Evolutionary conservation across 176 grass and related monocot genomes (phyloP).

Genomic region (Oryza glaberrima): DNA sequence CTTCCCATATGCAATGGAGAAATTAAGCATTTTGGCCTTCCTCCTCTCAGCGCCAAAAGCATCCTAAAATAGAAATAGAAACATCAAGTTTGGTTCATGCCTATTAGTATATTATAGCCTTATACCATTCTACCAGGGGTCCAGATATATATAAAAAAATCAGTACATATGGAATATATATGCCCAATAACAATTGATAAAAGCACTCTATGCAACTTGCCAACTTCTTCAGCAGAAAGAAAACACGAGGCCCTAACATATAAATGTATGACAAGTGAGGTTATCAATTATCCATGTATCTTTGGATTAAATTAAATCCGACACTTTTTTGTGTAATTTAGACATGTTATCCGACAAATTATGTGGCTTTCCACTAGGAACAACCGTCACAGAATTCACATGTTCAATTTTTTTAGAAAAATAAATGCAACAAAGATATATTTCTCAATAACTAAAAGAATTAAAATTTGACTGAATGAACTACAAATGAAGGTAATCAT

Average conservation of each 20-base stretch:
- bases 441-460: background rate
- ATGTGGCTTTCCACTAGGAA: background rate
- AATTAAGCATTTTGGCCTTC: conserved; percentile 98
- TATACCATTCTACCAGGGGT: background rate
- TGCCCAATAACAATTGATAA: conserved; percentile 3
- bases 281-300: background rate
- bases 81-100: conserved; percentile 10
- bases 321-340: conserved; percentile 8
- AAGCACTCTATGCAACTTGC: background rate
- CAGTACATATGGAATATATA: background rate
- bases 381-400: background rate
- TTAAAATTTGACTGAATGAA: conserved; percentile 21
- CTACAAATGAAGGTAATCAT: background rate
- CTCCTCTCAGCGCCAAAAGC: conserved; percentile 89
- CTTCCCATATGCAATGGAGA: conserved; percentile 96
- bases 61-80: conserved; percentile 55
- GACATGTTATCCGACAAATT: conserved; percentile 9
- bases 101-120: background rate
- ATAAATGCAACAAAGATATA: background rate
- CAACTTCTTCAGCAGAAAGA: background rate
- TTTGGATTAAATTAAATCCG: background rate
- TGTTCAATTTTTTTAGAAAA: background rate
- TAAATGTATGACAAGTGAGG: conserved; percentile 5
- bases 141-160: background rate
- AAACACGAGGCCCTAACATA: background rate